These are phyloP conservation scores for Biscogniauxia mediterranea DNA, from an alignment of 2,329 filamentous ascomycete species.

Conservation along the genomic window DNA sequence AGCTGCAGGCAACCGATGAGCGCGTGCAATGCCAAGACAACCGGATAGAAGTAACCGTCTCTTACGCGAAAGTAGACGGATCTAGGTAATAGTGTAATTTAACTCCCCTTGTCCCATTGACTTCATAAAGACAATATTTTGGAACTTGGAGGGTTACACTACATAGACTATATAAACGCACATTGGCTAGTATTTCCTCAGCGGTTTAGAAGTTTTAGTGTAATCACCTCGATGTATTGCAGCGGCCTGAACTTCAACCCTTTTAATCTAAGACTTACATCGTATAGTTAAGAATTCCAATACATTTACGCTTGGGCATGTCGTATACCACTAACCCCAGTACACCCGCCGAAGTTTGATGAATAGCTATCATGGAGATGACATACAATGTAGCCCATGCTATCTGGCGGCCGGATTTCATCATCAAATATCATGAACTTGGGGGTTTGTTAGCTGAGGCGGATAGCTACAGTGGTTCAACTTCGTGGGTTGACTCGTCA, in stretches of 20 bases:
- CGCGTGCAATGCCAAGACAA: neutral
- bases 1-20: neutral
- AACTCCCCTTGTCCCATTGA: too few relatives aligned
- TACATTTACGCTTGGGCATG: neutral
- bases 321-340: neutral
- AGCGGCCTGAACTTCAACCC: too few relatives aligned
- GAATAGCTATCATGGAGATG: neutral
- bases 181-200: too few relatives aligned
- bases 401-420: neutral
- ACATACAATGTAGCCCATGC: neutral
- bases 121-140: neutral
- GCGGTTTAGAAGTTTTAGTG: too few relatives aligned
- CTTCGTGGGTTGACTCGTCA: neutral
- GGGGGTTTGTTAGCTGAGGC: too few relatives aligned
- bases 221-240: too few relatives aligned
- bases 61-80: neutral
- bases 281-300: neutral
- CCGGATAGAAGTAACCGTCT: neutral
- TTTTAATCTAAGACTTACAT: too few relatives aligned
- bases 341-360: neutral
- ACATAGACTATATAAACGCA: too few relatives aligned
- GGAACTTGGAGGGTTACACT: too few relatives aligned
- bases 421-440: neutral
- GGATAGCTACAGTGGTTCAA: neutral
- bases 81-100: too few relatives aligned